A percentile compares a stretch with the other conserved stretches of the same genome.
Conservation (phyloP, 2,329 filamentous ascomycete species). For the Aciculosporium take region DNA sequence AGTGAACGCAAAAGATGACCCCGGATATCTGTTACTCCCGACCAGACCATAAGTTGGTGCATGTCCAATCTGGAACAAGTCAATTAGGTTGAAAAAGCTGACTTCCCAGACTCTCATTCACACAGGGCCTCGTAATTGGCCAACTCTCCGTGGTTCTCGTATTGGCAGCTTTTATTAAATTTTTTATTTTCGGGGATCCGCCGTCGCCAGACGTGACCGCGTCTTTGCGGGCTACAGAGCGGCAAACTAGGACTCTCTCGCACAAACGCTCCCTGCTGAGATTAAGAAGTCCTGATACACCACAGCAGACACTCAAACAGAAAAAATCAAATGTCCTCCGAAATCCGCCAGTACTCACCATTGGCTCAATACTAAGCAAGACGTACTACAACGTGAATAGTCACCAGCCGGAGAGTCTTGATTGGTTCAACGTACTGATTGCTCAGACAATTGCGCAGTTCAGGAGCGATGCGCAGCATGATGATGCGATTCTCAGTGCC, state of each 20-base stretch:
- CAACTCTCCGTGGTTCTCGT: slow-evolving; percentile 86
- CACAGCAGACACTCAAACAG: slow-evolving; percentile 35
- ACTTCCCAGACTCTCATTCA: slow-evolving; percentile 57
- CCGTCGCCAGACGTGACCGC: slow-evolving; percentile 72
- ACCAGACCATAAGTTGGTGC: slow-evolving; percentile 33
- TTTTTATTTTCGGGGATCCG: slow-evolving; percentile 97
- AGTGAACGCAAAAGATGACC: slow-evolving; percentile 18
- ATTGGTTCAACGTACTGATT: slow-evolving; percentile 98
- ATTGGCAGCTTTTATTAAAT: slow-evolving; percentile 92
- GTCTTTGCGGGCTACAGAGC: slow-evolving; percentile 57
- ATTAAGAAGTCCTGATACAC: slow-evolving; percentile 33
- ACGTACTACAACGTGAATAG: slow-evolving; percentile 95
- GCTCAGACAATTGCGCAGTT: slow-evolving; percentile 96
- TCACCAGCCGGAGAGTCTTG: slow-evolving; percentile 89
- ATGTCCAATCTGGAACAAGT: not conserved
- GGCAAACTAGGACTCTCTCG: slow-evolving; percentile 57
- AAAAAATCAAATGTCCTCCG: slow-evolving; percentile 62
- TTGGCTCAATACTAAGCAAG: slow-evolving; percentile 87
- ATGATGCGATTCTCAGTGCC: slow-evolving; percentile 77
- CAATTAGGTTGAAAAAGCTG: not conserved
- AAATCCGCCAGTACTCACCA: slow-evolving; percentile 62
- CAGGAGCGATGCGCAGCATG: slow-evolving; percentile 77
- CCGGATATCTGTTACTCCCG: slow-evolving; percentile 26
- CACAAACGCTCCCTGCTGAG: slow-evolving; percentile 63
- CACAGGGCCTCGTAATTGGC: slow-evolving; percentile 81